Evolutionary conservation across 768 basidiomycete species (phyloP), one percentile per base, ranked within the genome.

Genomic region (Agrocybe praecox): DNA sequence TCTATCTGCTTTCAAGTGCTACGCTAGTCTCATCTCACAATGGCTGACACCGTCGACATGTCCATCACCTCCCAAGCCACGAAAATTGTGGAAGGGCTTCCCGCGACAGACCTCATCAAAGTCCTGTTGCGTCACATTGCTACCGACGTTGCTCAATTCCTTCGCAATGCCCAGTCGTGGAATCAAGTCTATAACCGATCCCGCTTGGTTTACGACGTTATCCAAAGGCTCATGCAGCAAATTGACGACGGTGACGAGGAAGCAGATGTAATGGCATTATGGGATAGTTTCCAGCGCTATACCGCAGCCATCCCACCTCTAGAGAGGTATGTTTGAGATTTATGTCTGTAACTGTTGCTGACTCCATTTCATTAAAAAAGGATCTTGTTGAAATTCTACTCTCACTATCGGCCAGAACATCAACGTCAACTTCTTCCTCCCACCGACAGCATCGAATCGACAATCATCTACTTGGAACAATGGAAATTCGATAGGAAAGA

Each of bases 91-190:
- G 48, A 54, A 19, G 56, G 52, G 19, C 59, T 53, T 29, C 63
- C 66, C 4, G 63, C 66, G 8, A 66, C 65, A 18, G 52, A 65
- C 34, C 54, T 67, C 24, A 50, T 65, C 18, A 59, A 52, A 23
- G 59, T 58, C 18, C 59, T 69, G 22, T 57, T 69, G 29, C 52
- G 53, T 7, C 55, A 60, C 50, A 50, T 64, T 36, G 53, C 54
- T 15, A 23, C 54, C 32, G 62, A 66, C 45, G 53, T 58, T 47
- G 53, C 52, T 14, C 40, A 52, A 10, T 59, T 54, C 46, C 54
- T 33, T 17, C 62, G 66, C 11, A 49, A 67, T 52, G 48, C 62
- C 26, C 52, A 65, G 26, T 50, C 59, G 12, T 58, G 61, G 14
- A 36, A 26, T 3, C 60, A 63, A 45, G 53, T 69, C 21, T 49